Percentiles rank a stretch among this genome's conserved stretches.
Conservation (phyloP, 2,329 filamentous ascomycete species). For the Penicillium decumbens region DNA sequence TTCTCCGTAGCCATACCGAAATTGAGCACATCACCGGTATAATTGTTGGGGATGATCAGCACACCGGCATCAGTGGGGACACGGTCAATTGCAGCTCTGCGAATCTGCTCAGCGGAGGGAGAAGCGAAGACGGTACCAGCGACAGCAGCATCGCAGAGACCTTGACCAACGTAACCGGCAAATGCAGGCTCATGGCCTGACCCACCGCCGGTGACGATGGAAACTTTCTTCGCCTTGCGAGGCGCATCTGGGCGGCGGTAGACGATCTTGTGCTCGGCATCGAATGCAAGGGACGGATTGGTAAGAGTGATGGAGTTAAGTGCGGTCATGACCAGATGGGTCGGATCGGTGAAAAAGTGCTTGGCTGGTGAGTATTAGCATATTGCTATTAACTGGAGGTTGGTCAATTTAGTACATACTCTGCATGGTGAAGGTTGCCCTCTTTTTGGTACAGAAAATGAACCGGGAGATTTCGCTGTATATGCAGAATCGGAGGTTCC, state of each 20-base stretch:
- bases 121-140: slow-evolving; percentile 84
- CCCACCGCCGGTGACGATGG: slow-evolving; percentile 81
- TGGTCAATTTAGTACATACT: neutral
- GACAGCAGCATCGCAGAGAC: slow-evolving; percentile 74
- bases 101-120: slow-evolving; percentile 76
- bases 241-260: slow-evolving; percentile 62
- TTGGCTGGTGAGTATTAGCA: slow-evolving; percentile 47
- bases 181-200: slow-evolving; percentile 89
- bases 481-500: neutral
- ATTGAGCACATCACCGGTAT: slow-evolving; percentile 83
- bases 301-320: slow-evolving; percentile 73
- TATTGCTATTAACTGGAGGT: neutral
- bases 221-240: slow-evolving; percentile 57
- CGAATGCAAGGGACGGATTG: slow-evolving; percentile 77
- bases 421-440: neutral
- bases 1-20: slow-evolving; percentile 94
- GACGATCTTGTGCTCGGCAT: slow-evolving; percentile 74
- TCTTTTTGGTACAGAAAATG: neutral
- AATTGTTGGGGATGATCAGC: slow-evolving; percentile 92
- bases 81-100: slow-evolving; percentile 66
- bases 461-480: neutral
- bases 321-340: slow-evolving; percentile 70
- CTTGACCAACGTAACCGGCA: slow-evolving; percentile 75
- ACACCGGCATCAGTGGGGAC: slow-evolving; percentile 70
- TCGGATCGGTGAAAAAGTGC: slow-evolving; percentile 85